Conservation (phyloP, 2,329 filamentous ascomycete genomes). For the Colletotrichum kahawae region DNA sequence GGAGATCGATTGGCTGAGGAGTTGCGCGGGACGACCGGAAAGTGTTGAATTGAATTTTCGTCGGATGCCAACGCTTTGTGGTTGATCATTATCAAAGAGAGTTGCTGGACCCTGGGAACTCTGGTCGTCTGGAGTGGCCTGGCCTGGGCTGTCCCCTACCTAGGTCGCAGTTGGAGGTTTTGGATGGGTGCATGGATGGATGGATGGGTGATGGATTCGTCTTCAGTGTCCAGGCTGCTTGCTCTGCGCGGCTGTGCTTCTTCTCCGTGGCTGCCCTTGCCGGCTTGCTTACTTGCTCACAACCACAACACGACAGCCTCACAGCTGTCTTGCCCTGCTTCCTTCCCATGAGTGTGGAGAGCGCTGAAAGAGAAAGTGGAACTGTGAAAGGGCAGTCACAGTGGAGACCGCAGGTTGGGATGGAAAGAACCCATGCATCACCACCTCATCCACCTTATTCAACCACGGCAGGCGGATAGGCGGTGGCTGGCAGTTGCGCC, state of each 20-base stretch:
- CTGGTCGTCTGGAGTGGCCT: background rate
- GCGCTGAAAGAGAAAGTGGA: background rate
- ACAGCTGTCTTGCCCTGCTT: background rate
- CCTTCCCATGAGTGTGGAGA: background rate
- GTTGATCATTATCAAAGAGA: slow-evolving; percentile 1
- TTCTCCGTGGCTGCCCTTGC: background rate
- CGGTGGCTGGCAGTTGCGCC: background rate
- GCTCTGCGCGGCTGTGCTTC: background rate
- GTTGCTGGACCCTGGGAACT: background rate
- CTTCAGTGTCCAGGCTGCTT: background rate
- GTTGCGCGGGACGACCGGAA: slow-evolving; percentile 1
- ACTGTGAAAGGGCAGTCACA: background rate
- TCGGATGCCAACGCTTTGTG: background rate
- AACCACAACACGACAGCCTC: background rate
- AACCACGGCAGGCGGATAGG: background rate
- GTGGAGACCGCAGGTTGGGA: background rate
- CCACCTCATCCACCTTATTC: background rate
- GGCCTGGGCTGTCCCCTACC: background rate
- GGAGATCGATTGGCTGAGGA: background rate
- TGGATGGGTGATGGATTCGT: background rate
- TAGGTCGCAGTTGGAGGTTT: background rate
- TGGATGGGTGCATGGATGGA: too few relatives aligned
- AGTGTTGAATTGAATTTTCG: background rate
- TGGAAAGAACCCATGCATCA: background rate
- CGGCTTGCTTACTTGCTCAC: background rate